phyloP scores from a whole-genome alignment of 495 filamentous ascomycete species.

The Apodospora peruviana region DNA sequence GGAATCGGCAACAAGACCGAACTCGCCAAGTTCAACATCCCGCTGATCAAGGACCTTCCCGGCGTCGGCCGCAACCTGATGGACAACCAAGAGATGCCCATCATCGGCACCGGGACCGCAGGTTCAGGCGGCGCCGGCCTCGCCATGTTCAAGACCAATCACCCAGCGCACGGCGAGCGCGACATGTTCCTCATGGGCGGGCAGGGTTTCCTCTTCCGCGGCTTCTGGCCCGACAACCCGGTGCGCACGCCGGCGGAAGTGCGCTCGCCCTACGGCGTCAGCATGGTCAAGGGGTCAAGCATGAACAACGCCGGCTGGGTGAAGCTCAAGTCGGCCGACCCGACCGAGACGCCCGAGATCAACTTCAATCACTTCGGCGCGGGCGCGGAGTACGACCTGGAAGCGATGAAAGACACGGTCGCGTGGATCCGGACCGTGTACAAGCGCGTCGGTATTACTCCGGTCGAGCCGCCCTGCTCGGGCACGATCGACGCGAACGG shows the following conservation, averaged over 20 bases:
- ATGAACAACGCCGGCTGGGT: conserved; percentile 32
- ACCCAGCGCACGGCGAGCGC: conserved; percentile 30
- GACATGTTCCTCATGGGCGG: conserved; percentile 37
- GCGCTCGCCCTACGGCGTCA: conserved; percentile 25
- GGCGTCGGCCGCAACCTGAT: conserved; percentile 53
- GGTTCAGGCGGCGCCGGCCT: conserved; percentile 21
- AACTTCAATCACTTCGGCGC: conserved; percentile 31
- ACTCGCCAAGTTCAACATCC: conserved; percentile 32
- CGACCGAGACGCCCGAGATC: conserved; percentile 32
- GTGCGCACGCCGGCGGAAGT: conserved; percentile 20
- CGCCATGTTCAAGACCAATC: conserved; percentile 30
- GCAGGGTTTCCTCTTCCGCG: conserved; percentile 31
- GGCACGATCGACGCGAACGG: conserved; percentile 17
- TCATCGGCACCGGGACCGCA: conserved; percentile 22
- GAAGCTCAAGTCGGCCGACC: conserved; percentile 22
- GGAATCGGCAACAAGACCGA: conserved; percentile 32
- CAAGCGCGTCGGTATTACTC: conserved; percentile 21
- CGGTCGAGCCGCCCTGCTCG: conserved; percentile 28
- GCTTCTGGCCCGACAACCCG: conserved; percentile 34
- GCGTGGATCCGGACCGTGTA: conserved; percentile 28
- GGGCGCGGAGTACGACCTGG: conserved; percentile 24
- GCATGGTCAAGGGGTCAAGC: conserved; percentile 30
- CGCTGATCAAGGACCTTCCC: conserved; percentile 40
- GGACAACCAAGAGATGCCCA: conserved; percentile 44
- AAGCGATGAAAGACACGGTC: conserved; percentile 33